Conservation (phyloP, 257 asterid species). For the Solanum ossicruentum region DNA sequence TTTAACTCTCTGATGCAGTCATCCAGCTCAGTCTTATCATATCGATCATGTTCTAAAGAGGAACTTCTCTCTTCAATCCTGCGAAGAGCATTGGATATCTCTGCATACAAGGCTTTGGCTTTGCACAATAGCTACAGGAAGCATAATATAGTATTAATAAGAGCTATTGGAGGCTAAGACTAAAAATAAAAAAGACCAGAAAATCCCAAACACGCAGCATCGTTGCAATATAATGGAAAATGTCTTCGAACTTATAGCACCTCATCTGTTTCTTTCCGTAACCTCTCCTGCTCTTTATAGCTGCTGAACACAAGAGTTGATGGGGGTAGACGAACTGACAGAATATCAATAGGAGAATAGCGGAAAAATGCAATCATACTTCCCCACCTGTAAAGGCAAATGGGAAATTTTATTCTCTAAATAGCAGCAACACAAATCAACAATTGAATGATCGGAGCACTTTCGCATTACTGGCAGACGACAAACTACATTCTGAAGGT, state of each 20-base stretch:
- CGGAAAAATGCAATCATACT: slow-evolving; percentile 81
- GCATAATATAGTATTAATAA: not conserved
- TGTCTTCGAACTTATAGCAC: slow-evolving; percentile 13
- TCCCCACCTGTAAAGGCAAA: slow-evolving; percentile 48
- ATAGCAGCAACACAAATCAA: not conserved
- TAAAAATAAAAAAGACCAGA: not conserved
- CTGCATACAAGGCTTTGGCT: slow-evolving; percentile 53
- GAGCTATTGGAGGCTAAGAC: not conserved
- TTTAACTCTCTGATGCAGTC: slow-evolving; percentile 41
- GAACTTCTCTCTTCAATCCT: slow-evolving; percentile 31
- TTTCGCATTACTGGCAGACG: not conserved
- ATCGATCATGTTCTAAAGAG: slow-evolving; percentile 31
- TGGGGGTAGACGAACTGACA: slow-evolving; percentile 75
- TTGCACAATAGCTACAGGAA: slow-evolving; percentile 55
- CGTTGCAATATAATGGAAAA: not conserved
- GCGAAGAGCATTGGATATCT: slow-evolving; percentile 47
- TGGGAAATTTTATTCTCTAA: not conserved
- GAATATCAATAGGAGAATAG: slow-evolving; percentile 76
- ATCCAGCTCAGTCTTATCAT: slow-evolving; percentile 37
- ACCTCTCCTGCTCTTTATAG: slow-evolving; percentile 51
- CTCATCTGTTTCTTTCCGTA: slow-evolving; percentile 58
- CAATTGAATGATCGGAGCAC: not conserved
- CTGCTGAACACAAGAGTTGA: slow-evolving; percentile 56
- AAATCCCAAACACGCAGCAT: not conserved
- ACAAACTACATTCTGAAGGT: not conserved